Base-by-base conservation (phyloP, 495 filamentous ascomycete species). In the Penicillium canariense region DNA sequence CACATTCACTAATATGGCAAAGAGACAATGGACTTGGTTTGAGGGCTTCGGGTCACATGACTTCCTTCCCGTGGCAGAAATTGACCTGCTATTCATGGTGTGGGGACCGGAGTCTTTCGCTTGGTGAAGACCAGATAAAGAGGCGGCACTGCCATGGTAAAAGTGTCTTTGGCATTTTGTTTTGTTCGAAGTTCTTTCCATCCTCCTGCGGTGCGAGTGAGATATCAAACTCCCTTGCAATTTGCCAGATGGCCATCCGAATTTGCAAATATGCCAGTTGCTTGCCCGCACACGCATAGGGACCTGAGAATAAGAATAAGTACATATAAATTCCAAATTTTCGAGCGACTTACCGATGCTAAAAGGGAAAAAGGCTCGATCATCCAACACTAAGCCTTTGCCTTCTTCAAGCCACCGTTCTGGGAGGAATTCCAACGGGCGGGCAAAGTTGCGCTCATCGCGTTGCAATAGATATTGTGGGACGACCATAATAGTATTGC, bases 341-440 rank as follows among this genome's bases (percentile, higher is more conserved):
- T 0, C 14, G 23, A 20, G 4, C 11, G 15, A 45, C 23, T 60
- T 46, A 50, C 80, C 79, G 27, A 69, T 55, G 5, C 63, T 68
- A 57, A 86, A 86, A 0, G 83, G 83, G 3, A 70, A 61, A 42
- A 76, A 85, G 0, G 77, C 81, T 5, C 58, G 58, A 32, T 71
- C 73, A 55, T 82, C 69, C 12, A 63, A 18, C 4, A 68, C 36
- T 77, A 68, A 38, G 79, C 64, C 12, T 77, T 74, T n/a, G 67
- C 68, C 35, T 58, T 54, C 12, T 60, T 65, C 52, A 54, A 74
- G 49, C 81, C 81, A 85, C 23, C 83, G 72, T 55, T 84, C 81
- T 1, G 82, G 81, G n/a, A 84, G 62, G 48, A 79, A 84, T 8
- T 77, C 69, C 11, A 67, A 47, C 0, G 71, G 67, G 1, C 55